phyloP scores from a whole-genome alignment of 2,329 filamentous ascomycete genomes.

The Sarocladium oryzae region DNA sequence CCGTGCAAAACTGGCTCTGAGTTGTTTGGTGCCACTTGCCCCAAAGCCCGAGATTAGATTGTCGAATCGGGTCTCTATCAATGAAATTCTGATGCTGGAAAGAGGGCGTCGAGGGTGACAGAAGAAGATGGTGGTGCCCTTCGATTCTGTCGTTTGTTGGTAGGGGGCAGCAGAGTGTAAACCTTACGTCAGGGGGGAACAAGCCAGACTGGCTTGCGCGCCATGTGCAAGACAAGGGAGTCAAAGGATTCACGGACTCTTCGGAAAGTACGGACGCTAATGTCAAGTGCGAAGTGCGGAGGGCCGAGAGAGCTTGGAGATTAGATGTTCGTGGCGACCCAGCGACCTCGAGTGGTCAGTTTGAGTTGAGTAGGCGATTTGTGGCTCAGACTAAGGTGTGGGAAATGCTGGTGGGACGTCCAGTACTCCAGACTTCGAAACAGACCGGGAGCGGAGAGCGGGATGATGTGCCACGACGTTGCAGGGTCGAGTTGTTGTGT shows the following conservation, averaged over 20 bases:
- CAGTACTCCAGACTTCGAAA: not conserved
- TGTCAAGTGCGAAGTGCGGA: not conserved
- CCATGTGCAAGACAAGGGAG: not conserved
- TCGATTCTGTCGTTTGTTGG: not conserved
- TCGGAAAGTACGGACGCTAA: not conserved
- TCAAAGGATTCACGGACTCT: not conserved
- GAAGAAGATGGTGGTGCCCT: no score
- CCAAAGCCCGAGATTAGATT: no score
- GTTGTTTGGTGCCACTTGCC: no score
- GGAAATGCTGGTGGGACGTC: not conserved
- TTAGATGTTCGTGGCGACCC: no score
- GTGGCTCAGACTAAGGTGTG: not conserved
- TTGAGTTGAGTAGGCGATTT: not conserved
- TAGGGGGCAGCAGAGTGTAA: no score
- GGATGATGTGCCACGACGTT: not conserved
- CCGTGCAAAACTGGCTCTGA: not conserved
- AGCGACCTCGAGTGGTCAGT: not conserved
- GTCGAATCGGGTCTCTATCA: no score
- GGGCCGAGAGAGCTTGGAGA: no score
- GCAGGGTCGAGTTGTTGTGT: not conserved
- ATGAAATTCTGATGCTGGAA: no score
- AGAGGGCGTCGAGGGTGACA: no score
- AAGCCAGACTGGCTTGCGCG: no score
- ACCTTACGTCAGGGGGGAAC: no score
- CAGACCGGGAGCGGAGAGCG: no score